Evolutionary conservation across 352 stramenopile species (phyloP), one percentile per base, ranked within the genome.

Genomic region (Phytophthora multivora): DNA sequence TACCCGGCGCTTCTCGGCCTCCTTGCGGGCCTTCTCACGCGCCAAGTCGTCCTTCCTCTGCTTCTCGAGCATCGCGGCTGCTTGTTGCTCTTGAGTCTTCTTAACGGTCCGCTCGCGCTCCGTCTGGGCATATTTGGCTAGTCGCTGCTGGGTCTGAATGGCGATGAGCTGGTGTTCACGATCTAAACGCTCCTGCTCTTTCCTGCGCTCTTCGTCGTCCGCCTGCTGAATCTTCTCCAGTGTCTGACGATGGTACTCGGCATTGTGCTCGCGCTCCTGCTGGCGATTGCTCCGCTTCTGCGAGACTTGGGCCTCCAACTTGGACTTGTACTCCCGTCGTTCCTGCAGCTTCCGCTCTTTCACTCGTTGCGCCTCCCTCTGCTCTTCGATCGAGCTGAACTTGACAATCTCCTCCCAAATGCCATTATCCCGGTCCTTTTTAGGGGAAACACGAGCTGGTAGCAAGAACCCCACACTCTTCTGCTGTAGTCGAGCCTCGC

Each of bases 351-450:
- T 72, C 5, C 66, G 71, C 54, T 84, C 71, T 58, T 68, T 68
- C 5, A 30, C 23, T 19, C 62, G 66, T 41, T 84, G 51, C 1
- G 73, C 78, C 30, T 94, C 85, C 8, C 77, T 56, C 49, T 81
- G 69, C 62, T 94, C 85, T 51, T 91, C 82, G 4, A 91, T 51
- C 4, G 77, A 87, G 43, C 76, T 77, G 55, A 85, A 92, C 72
- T 92, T 85, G 54, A 90, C 86, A 49, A 94, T 91, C 51, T 92
- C 77, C 46, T 92, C 83, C 86, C 86, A 94, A 38, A 94, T 92
- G 25, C 82, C 79, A 50, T 84, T 88, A 61, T 73, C 76, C 10
- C 88, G 85, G n/a, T 89, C 77, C 54, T 91, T 91, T 57, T 90
- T 88, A 2, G 83, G 80, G 10, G 81, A 91, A 13, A 70, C 78